Base-by-base conservation (phyloP, 345 rosid species). In the Mallotus nudiflorus region DNA sequence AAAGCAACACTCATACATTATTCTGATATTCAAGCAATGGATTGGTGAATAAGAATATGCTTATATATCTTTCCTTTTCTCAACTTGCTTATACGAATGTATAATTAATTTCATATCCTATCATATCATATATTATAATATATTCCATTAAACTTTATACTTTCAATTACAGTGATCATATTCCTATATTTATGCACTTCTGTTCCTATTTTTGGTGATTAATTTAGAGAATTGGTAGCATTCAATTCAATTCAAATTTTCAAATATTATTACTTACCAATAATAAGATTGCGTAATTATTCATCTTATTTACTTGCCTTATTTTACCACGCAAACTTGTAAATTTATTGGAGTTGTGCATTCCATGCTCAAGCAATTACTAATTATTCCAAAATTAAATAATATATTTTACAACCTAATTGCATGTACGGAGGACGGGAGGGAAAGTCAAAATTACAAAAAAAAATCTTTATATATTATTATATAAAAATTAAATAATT, bases 11-110 rank as follows among this genome's bases (percentile, higher is more conserved):
- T 6, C 31, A 31, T 6, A 14, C 19, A 20, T 22, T 22, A 12
- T 24, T 4, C 29, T 42, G 14, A 42, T 42, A 42, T 42, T 42
- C 46, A 9, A 42, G 9, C 9, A 12, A 50, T 54, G 52, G 19
- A 35, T 20, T 56, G 9, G 44, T 25, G 76, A 71, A 39, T 68
- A 52, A 24, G 82, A 78, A 82, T 78, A 82, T 82, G 61, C 76
- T 46, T 15, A 28, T 70, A 27, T 63, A 2, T 68, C 65, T 39
- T 67, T 50, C 56, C 13, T 12, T 68, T 45, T 27, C 68, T 27
- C 64, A 73, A 63, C 54, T 69, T 69, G 66, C 52, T 52, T 50
- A 20, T 18, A 29, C 40, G 46, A 33, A 66, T 9, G 15, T 57
- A 18, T 0, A 18, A 25, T 24, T 24, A n/a, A n/a, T n/a, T n/a